Base-by-base conservation (phyloP, 148 eudicot species). In the Tetragonia tetragonoides region DNA sequence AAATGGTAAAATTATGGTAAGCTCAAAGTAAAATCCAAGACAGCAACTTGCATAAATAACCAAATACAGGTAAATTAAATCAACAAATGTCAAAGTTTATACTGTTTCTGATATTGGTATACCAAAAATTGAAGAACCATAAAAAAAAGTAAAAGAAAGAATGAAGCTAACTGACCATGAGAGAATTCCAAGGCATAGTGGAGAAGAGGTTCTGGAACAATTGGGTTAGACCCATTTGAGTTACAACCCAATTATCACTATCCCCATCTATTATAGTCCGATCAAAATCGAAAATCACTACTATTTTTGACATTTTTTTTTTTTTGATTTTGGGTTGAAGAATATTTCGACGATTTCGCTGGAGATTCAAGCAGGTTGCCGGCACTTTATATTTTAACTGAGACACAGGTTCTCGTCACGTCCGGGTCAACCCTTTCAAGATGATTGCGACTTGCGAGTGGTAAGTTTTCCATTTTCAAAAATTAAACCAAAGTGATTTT, bases 211-310 rank as follows among this genome's bases (percentile, higher is more conserved):
- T 87, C 74, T 89, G 51, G 83, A 88, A 91, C 70, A 86, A 76
- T 37, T 57, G 63, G 74, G 90, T 76, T 0, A 91, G 86, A 76
- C 89, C 91, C 93, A 91, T 80, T 24, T 86, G 77, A 3, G 78
- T 75, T 1, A 93, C 76, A 11, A 93, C 86, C 95, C 95, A 91
- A 42, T 88, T 77, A 75, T 93, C 97, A 68, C 92, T 89, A 64
- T 93, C 94, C 68, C 91, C 95, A 51, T 87, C 91, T 8, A 93
- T 89, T 21, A 91, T 82, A 1, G 96, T 91, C 83, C 89, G 81
- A 79, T 93, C 96, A 66, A 93, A 93, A 73, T 93, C 98, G 77
- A 91, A 91, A 68, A 90, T 39, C n/a, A 93, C 85, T 67, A 83
- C 72, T 21, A 66, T 9, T 75, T 60, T 47, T 6, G 57, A 61